These are phyloP conservation scores for Fusarium sp. DNA, from an alignment of 2,329 filamentous ascomycete species.

Conservation along the genomic window DNA sequence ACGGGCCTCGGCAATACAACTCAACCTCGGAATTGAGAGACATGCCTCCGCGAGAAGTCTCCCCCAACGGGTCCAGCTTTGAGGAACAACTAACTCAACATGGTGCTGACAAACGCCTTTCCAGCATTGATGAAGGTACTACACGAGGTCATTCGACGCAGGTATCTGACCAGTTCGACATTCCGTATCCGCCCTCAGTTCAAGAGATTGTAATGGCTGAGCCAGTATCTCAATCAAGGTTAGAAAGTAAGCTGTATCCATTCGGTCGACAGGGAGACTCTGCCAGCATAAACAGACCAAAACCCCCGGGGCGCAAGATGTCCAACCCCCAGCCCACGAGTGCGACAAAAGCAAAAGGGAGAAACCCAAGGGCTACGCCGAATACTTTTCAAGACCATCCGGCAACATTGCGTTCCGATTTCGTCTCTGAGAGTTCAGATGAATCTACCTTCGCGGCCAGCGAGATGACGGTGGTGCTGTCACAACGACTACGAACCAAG, in stretches of 20 bases:
- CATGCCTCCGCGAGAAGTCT: slow-evolving; percentile 28
- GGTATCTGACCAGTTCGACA: slow-evolving; percentile 52
- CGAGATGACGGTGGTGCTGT: slow-evolving; percentile 1
- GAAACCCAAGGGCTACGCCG: slow-evolving; percentile 20
- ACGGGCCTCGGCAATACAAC: slow-evolving; percentile 50
- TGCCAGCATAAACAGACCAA: slow-evolving; percentile 2
- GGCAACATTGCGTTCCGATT: slow-evolving; percentile 3
- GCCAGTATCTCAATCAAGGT: slow-evolving; percentile 13
- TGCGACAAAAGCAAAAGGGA: slow-evolving; percentile 13
- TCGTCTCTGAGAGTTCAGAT: slow-evolving; percentile 9
- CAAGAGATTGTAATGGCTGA: slow-evolving; percentile 21
- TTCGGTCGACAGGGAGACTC: background rate
- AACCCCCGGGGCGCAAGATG: slow-evolving; percentile 47
- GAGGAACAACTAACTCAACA: slow-evolving; percentile 16
- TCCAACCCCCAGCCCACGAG: slow-evolving; percentile 48
- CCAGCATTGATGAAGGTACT: slow-evolving; percentile 24
- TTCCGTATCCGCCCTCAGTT: slow-evolving; percentile 48
- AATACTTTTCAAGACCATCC: slow-evolving; percentile 10
- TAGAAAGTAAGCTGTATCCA: slow-evolving; percentile 9
- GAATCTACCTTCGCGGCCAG: slow-evolving; percentile 7
- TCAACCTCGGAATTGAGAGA: slow-evolving; percentile 49
- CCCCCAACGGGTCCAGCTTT: slow-evolving; percentile 21
- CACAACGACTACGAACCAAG: slow-evolving; percentile 35
- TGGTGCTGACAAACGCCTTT: slow-evolving; percentile 11
- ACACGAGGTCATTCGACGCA: slow-evolving; percentile 32